These are phyloP conservation scores for Glycine soja DNA, from an alignment of 306 rosid species.

Conservation along the genomic window DNA sequence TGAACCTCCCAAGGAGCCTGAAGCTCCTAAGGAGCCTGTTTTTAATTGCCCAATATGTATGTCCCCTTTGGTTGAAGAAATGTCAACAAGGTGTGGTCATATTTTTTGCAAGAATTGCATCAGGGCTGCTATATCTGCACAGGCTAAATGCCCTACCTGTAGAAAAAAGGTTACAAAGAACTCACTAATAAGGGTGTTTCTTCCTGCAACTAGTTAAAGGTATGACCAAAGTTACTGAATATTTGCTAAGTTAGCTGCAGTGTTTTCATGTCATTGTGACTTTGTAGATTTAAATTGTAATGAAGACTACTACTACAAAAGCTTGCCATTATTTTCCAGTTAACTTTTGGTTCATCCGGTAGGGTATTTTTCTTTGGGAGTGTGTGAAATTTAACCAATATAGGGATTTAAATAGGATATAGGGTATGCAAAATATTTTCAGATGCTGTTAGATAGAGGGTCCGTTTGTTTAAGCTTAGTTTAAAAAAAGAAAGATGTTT, in stretches of 20 bases:
- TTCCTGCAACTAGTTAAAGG: constrained; percentile 69
- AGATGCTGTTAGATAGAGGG: background rate
- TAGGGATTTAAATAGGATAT: background rate
- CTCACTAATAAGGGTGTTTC: constrained; percentile 78
- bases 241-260: background rate
- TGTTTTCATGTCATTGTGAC: constrained; percentile 17
- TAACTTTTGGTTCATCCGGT: background rate
- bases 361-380: background rate
- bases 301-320: background rate
- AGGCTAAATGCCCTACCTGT: constrained; percentile 80
- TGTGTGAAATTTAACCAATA: background rate
- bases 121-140: constrained; percentile 53
- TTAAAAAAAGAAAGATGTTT: too few species aligned
- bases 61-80: constrained; percentile 66
- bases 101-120: constrained; percentile 86
- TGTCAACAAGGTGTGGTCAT: constrained; percentile 91
- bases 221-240: constrained; percentile 27
- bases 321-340: background rate
- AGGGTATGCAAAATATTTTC: background rate
- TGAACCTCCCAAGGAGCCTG: constrained; percentile 48
- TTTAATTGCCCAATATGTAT: constrained; percentile 87
- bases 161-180: constrained; percentile 63
- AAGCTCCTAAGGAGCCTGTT: constrained; percentile 43
- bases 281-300: background rate
- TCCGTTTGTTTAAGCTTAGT: too few species aligned